These are phyloP conservation scores for Wallacemonas sp. DNA, from an alignment of 208 protist species.

Conservation along the genomic window DNA sequence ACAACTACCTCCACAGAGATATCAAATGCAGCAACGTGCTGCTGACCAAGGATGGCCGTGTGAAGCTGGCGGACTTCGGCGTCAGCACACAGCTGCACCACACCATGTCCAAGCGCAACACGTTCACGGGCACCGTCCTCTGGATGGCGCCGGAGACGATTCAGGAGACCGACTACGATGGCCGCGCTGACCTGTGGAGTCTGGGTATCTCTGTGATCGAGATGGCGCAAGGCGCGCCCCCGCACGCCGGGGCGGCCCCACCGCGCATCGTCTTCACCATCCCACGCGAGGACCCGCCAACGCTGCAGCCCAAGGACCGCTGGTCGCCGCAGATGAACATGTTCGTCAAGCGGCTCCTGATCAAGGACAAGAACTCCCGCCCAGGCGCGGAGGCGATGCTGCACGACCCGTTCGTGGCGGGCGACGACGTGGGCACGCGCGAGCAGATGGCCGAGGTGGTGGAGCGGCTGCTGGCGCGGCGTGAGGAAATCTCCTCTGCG, in stretches of 20 bases:
- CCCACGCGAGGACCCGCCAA: constrained; percentile 73
- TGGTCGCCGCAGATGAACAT: constrained; percentile 89
- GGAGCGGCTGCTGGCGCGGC: constrained; percentile 51
- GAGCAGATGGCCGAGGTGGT: constrained; percentile 69
- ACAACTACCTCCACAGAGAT: constrained; percentile 92
- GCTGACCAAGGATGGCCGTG: constrained; percentile 83
- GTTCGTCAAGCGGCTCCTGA: constrained; percentile 81
- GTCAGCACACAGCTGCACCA: constrained; percentile 82
- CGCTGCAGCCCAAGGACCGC: constrained; percentile 72
- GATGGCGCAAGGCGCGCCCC: constrained; percentile 94
- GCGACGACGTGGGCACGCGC: constrained; percentile 50
- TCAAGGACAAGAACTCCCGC: constrained; percentile 71
- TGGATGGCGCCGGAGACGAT: constrained; percentile 95
- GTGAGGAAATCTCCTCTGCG: constrained; percentile 35
- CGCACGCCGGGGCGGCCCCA: constrained; percentile 88
- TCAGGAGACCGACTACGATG: constrained; percentile 90
- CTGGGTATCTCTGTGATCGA: constrained; percentile 96
- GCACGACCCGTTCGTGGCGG: constrained; percentile 75
- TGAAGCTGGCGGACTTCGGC: constrained; percentile 94
- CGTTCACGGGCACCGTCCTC: constrained; percentile 89
- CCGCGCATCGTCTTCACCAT: constrained; percentile 76
- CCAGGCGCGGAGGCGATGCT: constrained; percentile 76
- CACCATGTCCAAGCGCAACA: constrained; percentile 86
- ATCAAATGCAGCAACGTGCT: constrained; percentile 94
- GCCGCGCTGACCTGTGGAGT: constrained; percentile 95